A percentile compares a stretch with the other conserved stretches of the same genome.
These are phyloP conservation scores for Hypoxylon sp. DNA, from an alignment of 2,329 filamentous ascomycete species.

Conservation along the genomic window DNA sequence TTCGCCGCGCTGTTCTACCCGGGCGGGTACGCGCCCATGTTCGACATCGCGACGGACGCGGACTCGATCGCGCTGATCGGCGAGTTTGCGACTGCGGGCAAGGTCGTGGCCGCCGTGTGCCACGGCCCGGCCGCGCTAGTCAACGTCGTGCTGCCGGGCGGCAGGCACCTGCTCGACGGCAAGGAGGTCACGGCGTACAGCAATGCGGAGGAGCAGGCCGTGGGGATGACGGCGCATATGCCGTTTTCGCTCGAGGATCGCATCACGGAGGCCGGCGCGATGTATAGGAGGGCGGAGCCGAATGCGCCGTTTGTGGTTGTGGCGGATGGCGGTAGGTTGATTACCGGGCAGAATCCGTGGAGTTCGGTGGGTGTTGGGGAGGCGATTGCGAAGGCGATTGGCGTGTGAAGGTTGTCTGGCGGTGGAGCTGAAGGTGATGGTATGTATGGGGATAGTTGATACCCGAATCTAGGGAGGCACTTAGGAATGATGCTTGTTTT, in stretches of 20 bases:
- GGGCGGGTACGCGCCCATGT: constrained; percentile 76
- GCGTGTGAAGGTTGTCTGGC: constrained; percentile 36
- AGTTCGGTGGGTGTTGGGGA: constrained; percentile 67
- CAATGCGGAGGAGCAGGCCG: constrained; percentile 68
- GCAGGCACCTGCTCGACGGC: constrained; percentile 68
- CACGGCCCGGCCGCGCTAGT: constrained; percentile 76
- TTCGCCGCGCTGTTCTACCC: constrained; percentile 75
- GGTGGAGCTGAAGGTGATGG: background rate
- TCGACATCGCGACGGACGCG: constrained; percentile 72
- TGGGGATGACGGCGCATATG: constrained; percentile 60
- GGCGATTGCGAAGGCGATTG: constrained; percentile 65
- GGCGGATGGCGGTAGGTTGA: constrained; percentile 63
- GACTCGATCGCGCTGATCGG: constrained; percentile 72
- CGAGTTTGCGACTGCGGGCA: constrained; percentile 73
- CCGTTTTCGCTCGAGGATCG: constrained; percentile 75
- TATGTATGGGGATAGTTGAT: too few relatives aligned
- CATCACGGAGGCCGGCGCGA: constrained; percentile 66
- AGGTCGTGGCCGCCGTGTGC: constrained; percentile 77
- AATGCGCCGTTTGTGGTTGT: constrained; percentile 66
- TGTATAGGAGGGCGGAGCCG: constrained; percentile 70
- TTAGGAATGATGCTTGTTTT: background rate
- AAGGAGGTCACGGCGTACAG: constrained; percentile 73
- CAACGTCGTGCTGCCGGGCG: constrained; percentile 68
- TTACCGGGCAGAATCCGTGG: constrained; percentile 72
- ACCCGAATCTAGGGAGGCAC: background rate